Percentiles rank a stretch among this genome's conserved stretches.
phyloP scores from a whole-genome alignment of 768 basidiomycete species.

The Nidula microcarpa region DNA sequence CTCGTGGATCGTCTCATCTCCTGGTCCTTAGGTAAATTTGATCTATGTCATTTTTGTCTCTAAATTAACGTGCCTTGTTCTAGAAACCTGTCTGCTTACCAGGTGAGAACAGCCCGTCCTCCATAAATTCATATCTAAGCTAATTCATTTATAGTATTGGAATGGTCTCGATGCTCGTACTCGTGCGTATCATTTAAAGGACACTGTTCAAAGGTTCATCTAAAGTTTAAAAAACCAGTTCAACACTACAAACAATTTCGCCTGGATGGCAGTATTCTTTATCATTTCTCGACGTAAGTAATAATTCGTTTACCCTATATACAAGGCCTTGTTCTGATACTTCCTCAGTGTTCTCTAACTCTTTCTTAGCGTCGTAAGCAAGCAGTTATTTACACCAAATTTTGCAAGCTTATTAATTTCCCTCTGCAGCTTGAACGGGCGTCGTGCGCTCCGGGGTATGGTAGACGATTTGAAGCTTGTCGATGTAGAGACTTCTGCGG shows the following conservation, averaged over 20 bases:
- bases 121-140: background rate
- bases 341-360: background rate
- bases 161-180: background rate
- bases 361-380: background rate
- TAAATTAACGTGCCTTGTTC: background rate
- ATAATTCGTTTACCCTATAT: background rate
- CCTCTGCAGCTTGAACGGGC: background rate
- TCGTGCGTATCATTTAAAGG: background rate
- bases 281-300: background rate
- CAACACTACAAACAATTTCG: background rate
- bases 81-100: background rate
- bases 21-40: background rate
- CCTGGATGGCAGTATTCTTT: background rate
- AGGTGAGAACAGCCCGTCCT: background rate
- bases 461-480: background rate
- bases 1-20: conserved; percentile 1
- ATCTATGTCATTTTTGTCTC: too few species aligned
- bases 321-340: background rate
- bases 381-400: background rate
- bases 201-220: background rate
- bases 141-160: background rate
- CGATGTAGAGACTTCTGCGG: background rate
- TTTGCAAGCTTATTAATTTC: background rate
- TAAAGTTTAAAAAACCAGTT: background rate
- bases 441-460: background rate